A percentile compares a stretch with the other conserved stretches of the same genome.
These are phyloP conservation scores for Magnolia kwangsiensis DNA, from an alignment of 164 flowering plant species.

Conservation along the genomic window DNA sequence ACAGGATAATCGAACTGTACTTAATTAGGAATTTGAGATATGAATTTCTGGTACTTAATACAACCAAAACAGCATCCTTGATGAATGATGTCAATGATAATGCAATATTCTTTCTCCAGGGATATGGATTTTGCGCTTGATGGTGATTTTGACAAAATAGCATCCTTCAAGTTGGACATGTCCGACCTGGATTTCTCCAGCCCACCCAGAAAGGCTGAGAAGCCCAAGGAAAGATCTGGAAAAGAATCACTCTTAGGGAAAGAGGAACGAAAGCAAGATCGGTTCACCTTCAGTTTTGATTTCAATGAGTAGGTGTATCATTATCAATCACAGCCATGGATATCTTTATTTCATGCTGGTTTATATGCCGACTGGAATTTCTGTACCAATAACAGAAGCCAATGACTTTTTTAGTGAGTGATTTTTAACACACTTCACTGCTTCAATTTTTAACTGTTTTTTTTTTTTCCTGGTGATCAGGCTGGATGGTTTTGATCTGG, in stretches of 20 bases:
- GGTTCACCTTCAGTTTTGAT: slow-evolving; percentile 64
- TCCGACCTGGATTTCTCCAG: slow-evolving; percentile 77
- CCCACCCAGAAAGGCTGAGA: slow-evolving; percentile 44
- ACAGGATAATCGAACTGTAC: neutral
- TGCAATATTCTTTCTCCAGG: slow-evolving; percentile 34
- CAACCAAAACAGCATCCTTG: neutral
- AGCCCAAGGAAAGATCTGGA: slow-evolving; percentile 41
- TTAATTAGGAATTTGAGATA: neutral
- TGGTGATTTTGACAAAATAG: slow-evolving; percentile 64
- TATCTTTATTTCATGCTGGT: neutral
- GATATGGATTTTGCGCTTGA: slow-evolving; percentile 82
- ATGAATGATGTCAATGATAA: slow-evolving; percentile 8
- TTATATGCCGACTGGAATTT: neutral
- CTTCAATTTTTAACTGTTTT: slow-evolving; percentile 1
- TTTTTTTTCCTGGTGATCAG: slow-evolving; percentile 27
- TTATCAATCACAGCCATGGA: neutral
- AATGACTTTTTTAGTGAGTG: neutral
- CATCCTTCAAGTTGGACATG: slow-evolving; percentile 85
- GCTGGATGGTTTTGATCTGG: slow-evolving; percentile 56
- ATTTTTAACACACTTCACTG: neutral
- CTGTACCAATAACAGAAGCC: neutral
- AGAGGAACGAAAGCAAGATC: slow-evolving; percentile 35
- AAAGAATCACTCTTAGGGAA: slow-evolving; percentile 39
- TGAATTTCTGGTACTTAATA: neutral
- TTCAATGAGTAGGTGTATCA: slow-evolving; percentile 58